Percentiles rank a stretch among this genome's conserved stretches.
Conservation (phyloP, 2,329 filamentous ascomycete genomes). For the Botrytis tulipae region DNA sequence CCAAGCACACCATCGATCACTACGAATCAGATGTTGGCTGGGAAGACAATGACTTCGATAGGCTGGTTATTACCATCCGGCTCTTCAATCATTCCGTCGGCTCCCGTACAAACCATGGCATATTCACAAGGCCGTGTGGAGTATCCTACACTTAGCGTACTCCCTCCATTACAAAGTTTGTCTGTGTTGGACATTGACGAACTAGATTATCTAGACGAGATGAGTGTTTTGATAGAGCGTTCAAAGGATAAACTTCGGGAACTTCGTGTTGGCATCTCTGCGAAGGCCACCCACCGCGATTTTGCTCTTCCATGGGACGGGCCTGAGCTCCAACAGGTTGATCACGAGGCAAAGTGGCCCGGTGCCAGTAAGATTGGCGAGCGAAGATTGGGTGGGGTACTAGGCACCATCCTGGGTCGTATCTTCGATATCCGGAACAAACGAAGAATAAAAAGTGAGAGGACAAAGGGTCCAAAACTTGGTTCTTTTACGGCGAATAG, state of each 20-base stretch:
- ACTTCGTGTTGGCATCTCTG: slow-evolving; percentile 69
- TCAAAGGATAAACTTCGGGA: slow-evolving; percentile 67
- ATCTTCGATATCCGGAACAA: slow-evolving; percentile 57
- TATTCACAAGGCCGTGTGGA: slow-evolving; percentile 63
- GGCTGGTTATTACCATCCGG: slow-evolving; percentile 41
- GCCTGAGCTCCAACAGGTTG: slow-evolving; percentile 59
- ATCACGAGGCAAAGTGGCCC: slow-evolving; percentile 56
- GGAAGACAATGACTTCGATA: slow-evolving; percentile 44
- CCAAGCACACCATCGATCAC: slow-evolving; percentile 27
- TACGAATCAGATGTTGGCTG: slow-evolving; percentile 36
- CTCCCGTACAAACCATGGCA: slow-evolving; percentile 34
- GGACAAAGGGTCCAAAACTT: slow-evolving; percentile 23
- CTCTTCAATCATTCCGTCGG: slow-evolving; percentile 27
- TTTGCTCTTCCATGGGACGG: slow-evolving; percentile 65
- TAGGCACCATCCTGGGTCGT: slow-evolving; percentile 66
- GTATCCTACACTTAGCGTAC: slow-evolving; percentile 75
- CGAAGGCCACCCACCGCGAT: slow-evolving; percentile 45
- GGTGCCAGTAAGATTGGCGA: slow-evolving; percentile 58
- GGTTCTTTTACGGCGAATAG: neutral
- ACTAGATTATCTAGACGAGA: slow-evolving; percentile 77
- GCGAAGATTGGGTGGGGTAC: slow-evolving; percentile 63
- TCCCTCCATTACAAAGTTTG: slow-evolving; percentile 71
- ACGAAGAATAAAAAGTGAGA: slow-evolving; percentile 31
- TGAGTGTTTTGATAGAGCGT: slow-evolving; percentile 72
- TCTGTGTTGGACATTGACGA: slow-evolving; percentile 81